phyloP scores from a whole-genome alignment of 306 rosid species.

The Medicago lupulina region DNA sequence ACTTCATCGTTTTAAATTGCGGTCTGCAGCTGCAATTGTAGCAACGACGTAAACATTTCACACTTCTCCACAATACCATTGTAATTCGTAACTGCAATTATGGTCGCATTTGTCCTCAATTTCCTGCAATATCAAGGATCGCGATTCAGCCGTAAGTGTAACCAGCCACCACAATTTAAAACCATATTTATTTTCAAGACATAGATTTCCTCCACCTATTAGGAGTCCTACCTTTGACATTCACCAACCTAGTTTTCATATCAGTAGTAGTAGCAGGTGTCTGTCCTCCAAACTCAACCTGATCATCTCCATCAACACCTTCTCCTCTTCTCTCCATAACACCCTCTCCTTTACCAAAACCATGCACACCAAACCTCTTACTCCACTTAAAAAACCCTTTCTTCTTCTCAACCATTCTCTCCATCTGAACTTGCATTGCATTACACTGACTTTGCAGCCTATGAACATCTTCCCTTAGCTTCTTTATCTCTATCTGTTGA shows the following conservation, averaged over 20 bases:
- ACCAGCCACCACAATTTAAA: not conserved
- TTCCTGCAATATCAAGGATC: slow-evolving; percentile 6
- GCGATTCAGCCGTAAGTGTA: not conserved
- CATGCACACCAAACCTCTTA: slow-evolving; percentile 56
- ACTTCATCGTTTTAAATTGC: not conserved
- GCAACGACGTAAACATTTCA: not conserved
- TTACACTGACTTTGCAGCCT: slow-evolving; percentile 77
- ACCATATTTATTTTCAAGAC: slow-evolving; percentile 52
- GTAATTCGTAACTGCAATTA: not conserved
- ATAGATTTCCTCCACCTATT: slow-evolving; percentile 82
- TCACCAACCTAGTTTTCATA: slow-evolving; percentile 65
- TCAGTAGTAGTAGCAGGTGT: slow-evolving; percentile 56
- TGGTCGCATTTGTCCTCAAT: not conserved
- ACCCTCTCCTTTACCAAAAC: slow-evolving; percentile 27
- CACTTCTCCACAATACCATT: not conserved
- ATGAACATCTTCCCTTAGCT: slow-evolving; percentile 69
- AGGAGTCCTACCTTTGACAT: slow-evolving; percentile 51
- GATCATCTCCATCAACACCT: slow-evolving; percentile 45
- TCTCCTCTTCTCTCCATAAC: slow-evolving; percentile 40
- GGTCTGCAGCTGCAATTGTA: not conserved
- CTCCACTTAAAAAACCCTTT: slow-evolving; percentile 77
- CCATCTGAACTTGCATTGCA: slow-evolving; percentile 71
- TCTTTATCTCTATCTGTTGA: slow-evolving; percentile 74
- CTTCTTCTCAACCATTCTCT: slow-evolving; percentile 60
- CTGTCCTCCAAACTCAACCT: slow-evolving; percentile 49